These are phyloP conservation scores for Hippophae rhamnoides DNA, from an alignment of 306 rosid genomes.

Conservation along the genomic window DNA sequence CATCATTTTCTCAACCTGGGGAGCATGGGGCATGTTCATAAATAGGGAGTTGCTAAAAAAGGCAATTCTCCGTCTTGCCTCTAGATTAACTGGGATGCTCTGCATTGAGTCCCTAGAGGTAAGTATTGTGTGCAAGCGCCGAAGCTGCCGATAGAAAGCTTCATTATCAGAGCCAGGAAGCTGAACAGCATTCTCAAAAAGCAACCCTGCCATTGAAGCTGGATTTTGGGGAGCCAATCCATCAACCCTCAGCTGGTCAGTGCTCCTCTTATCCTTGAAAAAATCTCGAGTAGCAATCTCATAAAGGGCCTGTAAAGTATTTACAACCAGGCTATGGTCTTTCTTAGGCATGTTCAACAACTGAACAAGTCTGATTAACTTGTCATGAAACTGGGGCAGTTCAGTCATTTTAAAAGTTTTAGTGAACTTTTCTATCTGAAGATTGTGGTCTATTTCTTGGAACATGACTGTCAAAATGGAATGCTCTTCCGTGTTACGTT, in stretches of 20 bases:
- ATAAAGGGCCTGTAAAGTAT: constrained; percentile 81
- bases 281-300: constrained; percentile 75
- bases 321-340: constrained; percentile 57
- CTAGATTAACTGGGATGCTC: constrained; percentile 78
- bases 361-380: constrained; percentile 69
- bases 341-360: constrained; percentile 51
- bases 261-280: constrained; percentile 61
- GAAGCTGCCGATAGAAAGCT: constrained; percentile 68
- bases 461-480: constrained; percentile 72
- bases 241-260: constrained; percentile 60
- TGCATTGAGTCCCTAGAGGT: constrained; percentile 88
- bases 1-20: constrained; percentile 98
- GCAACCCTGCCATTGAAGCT: constrained; percentile 44
- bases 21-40: constrained; percentile 95
- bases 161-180: constrained; percentile 56
- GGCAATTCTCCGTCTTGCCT: constrained; percentile 91
- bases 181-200: constrained; percentile 61
- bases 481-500: constrained; percentile 63
- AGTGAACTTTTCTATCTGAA: constrained; percentile 69
- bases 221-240: constrained; percentile 67
- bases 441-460: constrained; percentile 81
- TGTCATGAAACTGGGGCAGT: constrained; percentile 64
- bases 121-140: constrained; percentile 80
- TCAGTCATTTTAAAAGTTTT: constrained; percentile 66
- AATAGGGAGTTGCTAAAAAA: constrained; percentile 93